Base-by-base conservation (phyloP, 176 grass and related monocot genomes). In the Canna indica region DNA sequence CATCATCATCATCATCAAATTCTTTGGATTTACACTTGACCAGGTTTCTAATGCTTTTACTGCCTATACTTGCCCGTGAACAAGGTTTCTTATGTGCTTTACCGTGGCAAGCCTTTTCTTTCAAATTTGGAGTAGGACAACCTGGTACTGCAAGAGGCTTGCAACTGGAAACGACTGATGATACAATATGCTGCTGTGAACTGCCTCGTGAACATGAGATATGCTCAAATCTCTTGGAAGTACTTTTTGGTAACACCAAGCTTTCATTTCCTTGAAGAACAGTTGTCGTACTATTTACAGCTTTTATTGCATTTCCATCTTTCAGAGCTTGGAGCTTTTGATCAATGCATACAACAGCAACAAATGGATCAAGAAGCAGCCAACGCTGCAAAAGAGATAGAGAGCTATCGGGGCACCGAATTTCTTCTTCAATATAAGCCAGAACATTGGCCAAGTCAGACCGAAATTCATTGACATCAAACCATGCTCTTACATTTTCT, bases 291-390 rank as follows among this genome's bases (percentile, higher is more conserved):
- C 84, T 87, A 74, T 87, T 84, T 65, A 87, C 65, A 82, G 81
- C 88, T 84, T 84, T 87, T 41, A 91, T 64, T 64, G 84, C 81
- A 46, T 25, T 46, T 62, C 84, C 88, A 22, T 77, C 48, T 56
- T 73, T 46, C 68, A 91, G 69, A 73, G 76, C 79, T 65, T 56
- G 36, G 25, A 91, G 32, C 69, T 82, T 81, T 71, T 82, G 83
- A 57, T 82, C 81, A 26, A 91, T 84, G 73, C 68, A 80, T 59
- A 91, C 79, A 65, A 91, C 88, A 56, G 88, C 84, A 84, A 91
- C 73, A 75, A 91, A 91, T 67, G 88, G 84, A 67, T 91, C 88
- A 71, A 91, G 88, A 44, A 91, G 79, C 42, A 74, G 64, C 88
- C 88, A 91, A 69, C 81, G 78, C 24, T 77, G 48, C 71, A 87